A percentile compares a stretch with the other conserved stretches of the same genome.
Evolutionary conservation across 2,329 filamentous ascomycete species (phyloP).

Genomic region (Neonectria ditissima): DNA sequence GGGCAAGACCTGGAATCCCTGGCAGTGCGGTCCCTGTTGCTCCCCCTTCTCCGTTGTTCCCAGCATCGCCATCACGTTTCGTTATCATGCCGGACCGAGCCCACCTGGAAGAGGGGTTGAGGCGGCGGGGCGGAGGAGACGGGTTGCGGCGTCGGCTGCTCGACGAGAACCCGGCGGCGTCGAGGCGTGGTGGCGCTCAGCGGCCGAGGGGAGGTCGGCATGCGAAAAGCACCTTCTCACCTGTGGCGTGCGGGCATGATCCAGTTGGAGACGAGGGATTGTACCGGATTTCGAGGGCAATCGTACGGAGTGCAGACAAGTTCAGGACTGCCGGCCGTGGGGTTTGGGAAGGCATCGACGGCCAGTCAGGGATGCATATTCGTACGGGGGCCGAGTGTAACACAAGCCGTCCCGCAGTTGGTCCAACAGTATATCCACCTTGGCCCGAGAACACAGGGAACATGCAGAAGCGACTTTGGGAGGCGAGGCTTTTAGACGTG

Average conservation of each 20-base stretch:
- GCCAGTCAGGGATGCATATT: conserved; percentile 1
- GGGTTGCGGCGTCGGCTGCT: conserved; percentile 26
- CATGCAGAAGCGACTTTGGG: neutral
- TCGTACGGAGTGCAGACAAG: neutral
- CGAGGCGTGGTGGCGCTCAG: conserved; percentile 29
- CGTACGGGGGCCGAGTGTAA: conserved; percentile 4
- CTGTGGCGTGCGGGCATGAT: conserved; percentile 11
- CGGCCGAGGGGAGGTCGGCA: conserved; percentile 8
- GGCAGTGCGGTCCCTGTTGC: neutral
- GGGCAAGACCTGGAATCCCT: neutral
- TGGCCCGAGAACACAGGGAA: neutral
- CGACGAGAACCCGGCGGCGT: conserved; percentile 24
- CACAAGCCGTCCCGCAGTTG: conserved; percentile 8
- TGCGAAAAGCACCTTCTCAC: conserved; percentile 7
- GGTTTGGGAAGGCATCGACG: conserved; percentile 1
- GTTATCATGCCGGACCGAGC: conserved; percentile 17
- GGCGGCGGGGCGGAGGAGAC: conserved; percentile 30
- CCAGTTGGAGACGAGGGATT: conserved; percentile 4
- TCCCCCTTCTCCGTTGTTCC: conserved; percentile 10
- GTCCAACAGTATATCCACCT: neutral
- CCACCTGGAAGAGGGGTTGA: conserved; percentile 26
- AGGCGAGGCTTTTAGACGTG: neutral
- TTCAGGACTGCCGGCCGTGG: neutral
- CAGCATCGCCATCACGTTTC: conserved; percentile 16
- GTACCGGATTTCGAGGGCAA: neutral